Evolutionary conservation across 2,329 filamentous ascomycete genomes (phyloP), one percentile per base, ranked within the genome.

Genomic region (Claviceps sorghi): DNA sequence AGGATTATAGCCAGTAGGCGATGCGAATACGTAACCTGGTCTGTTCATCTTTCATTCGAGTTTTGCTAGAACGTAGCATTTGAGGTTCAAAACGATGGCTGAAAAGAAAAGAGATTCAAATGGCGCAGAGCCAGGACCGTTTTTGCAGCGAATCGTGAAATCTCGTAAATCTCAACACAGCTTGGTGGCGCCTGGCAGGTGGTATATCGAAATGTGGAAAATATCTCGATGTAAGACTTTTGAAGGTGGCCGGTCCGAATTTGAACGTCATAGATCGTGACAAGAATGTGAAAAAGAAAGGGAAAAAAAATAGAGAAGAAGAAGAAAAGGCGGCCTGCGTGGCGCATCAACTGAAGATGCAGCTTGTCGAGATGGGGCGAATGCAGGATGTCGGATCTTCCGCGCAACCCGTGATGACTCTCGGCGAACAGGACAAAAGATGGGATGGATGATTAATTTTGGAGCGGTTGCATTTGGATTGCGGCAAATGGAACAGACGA

Each of bases 11-110:
- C 59, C 58, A 42, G 58, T 52, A 22, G 60, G 53, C 53, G 51
- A 53, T 51, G 56, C 60, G 49, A 60, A 60, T 41, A 61, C 61
- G 54, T 59, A 61, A 13, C 60, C 57, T 48, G 62, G 58, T 45
- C 62, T 58, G 50, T 56, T 66, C 66, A 68, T 68, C 19, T 48
- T 60, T 26, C 21, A 32, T 38, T 51, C 30, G n/a, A 42, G 26
- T 30, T 30, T 47, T 36, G 43, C 51, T n/a, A 40, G 13, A 22
- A 40, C 41, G 13, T 48, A 41, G 38, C 46, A 51, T 48, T 47
- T 46, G 22, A 41, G 22, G 7, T 19, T 38, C 19, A 32, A 21
- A 17, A 22, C 22, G 2, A 30, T 19, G 13, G n/a, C 41, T 15
- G 30, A 34, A n/a, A 3, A 32, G 9, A 22, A 22, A 34, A n/a